Evolutionary conservation across 2,329 filamentous ascomycete species (phyloP).

Genomic region (Aschersonia sp.): DNA sequence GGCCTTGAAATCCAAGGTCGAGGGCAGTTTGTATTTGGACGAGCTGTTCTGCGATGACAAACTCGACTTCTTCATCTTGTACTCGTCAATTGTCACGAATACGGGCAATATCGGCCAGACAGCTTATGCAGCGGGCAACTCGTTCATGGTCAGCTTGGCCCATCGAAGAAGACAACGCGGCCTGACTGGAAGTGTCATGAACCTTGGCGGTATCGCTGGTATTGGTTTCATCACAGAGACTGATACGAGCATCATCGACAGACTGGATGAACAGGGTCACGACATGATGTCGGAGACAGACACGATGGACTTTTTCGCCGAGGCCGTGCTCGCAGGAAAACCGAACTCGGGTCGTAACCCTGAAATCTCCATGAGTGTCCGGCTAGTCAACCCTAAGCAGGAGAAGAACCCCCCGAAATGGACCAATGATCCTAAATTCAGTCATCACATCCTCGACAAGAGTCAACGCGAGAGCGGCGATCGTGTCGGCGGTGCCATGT

Average conservation of each 20-base stretch:
- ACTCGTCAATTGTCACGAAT: constrained; percentile 15
- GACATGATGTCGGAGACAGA: constrained; percentile 14
- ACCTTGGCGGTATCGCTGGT: constrained; percentile 22
- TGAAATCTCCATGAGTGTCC: neutral
- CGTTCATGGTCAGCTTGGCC: constrained; percentile 24
- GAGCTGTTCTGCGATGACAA: constrained; percentile 11
- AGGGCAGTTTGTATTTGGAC: constrained; percentile 16
- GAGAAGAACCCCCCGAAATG: neutral
- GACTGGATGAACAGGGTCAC: neutral
- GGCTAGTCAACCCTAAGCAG: neutral
- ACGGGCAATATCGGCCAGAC: constrained; percentile 21
- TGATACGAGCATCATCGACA: neutral
- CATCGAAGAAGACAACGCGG: constrained; percentile 20
- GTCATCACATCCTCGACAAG: neutral
- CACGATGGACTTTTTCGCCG: constrained; percentile 15
- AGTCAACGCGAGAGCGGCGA: neutral
- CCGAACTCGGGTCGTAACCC: neutral
- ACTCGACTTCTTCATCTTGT: constrained; percentile 23
- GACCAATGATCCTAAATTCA: neutral
- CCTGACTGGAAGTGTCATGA: constrained; percentile 20
- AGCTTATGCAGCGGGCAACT: constrained; percentile 30
- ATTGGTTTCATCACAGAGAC: constrained; percentile 13
- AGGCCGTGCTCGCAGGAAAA: constrained; percentile 12
- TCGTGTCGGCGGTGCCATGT: neutral
- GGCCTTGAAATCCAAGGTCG: constrained; percentile 18